phyloP scores from a whole-genome alignment of 768 basidiomycete genomes.

The Lactarius sp. region DNA sequence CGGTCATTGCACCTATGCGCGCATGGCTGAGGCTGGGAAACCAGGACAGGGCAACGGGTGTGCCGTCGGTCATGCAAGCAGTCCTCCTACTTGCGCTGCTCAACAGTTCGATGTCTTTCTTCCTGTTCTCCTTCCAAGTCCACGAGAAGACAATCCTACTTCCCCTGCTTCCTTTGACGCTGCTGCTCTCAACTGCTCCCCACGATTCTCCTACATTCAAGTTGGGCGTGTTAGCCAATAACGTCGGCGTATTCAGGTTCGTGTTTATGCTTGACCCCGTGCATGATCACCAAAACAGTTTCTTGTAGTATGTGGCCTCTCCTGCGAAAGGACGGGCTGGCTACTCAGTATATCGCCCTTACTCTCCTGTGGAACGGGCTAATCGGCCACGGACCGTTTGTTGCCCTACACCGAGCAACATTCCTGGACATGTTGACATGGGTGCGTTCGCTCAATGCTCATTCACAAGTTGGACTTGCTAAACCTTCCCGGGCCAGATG shows the following conservation, averaged over 20 bases:
- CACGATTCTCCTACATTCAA: slow-evolving; percentile 56
- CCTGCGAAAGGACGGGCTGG: slow-evolving; percentile 71
- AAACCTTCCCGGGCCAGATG: slow-evolving; percentile 33
- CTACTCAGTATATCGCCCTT: slow-evolving; percentile 64
- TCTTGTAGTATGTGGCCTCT: slow-evolving; percentile 87
- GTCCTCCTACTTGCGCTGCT: slow-evolving; percentile 79
- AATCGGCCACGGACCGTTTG: slow-evolving; percentile 66
- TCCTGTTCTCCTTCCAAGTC: slow-evolving; percentile 94
- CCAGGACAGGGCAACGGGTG: slow-evolving; percentile 9
- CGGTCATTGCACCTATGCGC: slow-evolving; percentile 43
- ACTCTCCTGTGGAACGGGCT: slow-evolving; percentile 76
- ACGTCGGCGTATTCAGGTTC: slow-evolving; percentile 85
- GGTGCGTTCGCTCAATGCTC: slow-evolving; percentile 34
- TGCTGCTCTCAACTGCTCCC: slow-evolving; percentile 55
- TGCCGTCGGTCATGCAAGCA: slow-evolving; percentile 50
- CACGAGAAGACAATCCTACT: slow-evolving; percentile 92
- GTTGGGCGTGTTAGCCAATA: slow-evolving; percentile 71
- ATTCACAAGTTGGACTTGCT: background rate
- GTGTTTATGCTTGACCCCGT: slow-evolving; percentile 24
- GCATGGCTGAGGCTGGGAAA: slow-evolving; percentile 35
- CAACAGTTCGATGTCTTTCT: slow-evolving; percentile 84
- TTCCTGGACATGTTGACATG: slow-evolving; percentile 51
- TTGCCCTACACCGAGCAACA: slow-evolving; percentile 42
- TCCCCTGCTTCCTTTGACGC: slow-evolving; percentile 77
- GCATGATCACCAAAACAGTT: slow-evolving; percentile 1